Percentiles rank a stretch among this genome's conserved stretches.
phyloP scores from a whole-genome alignment of 768 basidiomycete genomes.

The Filobasidium floriforme region DNA sequence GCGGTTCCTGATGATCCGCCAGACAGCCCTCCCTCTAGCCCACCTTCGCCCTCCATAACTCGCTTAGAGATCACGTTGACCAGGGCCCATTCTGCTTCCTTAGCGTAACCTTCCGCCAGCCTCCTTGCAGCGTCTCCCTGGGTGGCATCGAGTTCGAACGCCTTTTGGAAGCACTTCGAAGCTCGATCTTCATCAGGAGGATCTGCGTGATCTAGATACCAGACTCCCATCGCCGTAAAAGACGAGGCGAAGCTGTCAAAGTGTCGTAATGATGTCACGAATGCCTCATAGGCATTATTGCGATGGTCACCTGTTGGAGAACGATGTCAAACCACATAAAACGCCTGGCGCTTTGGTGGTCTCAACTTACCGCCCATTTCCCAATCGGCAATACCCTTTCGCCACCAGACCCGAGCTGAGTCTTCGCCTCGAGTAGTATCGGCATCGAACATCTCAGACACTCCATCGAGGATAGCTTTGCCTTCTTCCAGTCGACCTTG shows the following conservation, averaged over 20 bases:
- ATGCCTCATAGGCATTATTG: slow-evolving; percentile 67
- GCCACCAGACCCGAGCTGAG: slow-evolving; percentile 73
- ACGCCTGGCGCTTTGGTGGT: neutral
- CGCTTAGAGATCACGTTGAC: slow-evolving; percentile 89
- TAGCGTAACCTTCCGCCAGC: slow-evolving; percentile 81
- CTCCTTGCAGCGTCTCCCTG: slow-evolving; percentile 76
- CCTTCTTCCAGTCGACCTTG: slow-evolving; percentile 38
- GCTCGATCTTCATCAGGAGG: slow-evolving; percentile 78
- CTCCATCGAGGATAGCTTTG: slow-evolving; percentile 34
- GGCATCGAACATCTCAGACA: slow-evolving; percentile 43
- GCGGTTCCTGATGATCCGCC: slow-evolving; percentile 51
- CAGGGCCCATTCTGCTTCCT: slow-evolving; percentile 89
- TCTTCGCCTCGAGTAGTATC: slow-evolving; percentile 53
- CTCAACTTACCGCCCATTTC: slow-evolving; percentile 56
- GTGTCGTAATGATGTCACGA: slow-evolving; percentile 70
- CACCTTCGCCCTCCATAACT: slow-evolving; percentile 89
- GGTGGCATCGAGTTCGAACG: slow-evolving; percentile 87
- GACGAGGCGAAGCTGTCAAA: slow-evolving; percentile 74
- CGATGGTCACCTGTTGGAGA: slow-evolving; percentile 48
- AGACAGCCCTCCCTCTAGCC: slow-evolving; percentile 55
- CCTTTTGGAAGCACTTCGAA: slow-evolving; percentile 94
- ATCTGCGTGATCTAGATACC: slow-evolving; percentile 63
- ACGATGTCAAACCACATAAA: neutral
- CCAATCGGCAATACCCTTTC: slow-evolving; percentile 72
- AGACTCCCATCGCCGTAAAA: slow-evolving; percentile 85